Evolutionary conservation across 2,329 filamentous ascomycete species (phyloP).

Genomic region (Stachybotrys chlorohalonatus): DNA sequence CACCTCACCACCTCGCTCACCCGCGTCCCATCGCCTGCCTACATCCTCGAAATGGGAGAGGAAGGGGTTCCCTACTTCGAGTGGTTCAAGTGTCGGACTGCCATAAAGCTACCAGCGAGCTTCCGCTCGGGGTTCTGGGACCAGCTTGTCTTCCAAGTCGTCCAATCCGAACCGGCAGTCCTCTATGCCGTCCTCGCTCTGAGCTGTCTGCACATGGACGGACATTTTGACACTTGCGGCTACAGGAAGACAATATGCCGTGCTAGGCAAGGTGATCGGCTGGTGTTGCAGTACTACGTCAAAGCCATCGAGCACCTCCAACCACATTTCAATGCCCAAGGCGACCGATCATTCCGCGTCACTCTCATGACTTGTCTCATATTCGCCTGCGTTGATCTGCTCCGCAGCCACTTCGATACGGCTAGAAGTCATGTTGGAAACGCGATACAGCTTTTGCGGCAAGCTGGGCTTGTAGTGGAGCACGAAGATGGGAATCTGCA

Average conservation of each 20-base stretch:
- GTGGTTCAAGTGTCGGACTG: constrained; percentile 27
- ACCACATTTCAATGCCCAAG: constrained; percentile 18
- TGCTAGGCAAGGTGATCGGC: not conserved
- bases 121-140: constrained; percentile 32
- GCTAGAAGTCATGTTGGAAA: constrained; percentile 32
- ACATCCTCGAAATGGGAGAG: constrained; percentile 11
- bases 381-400: constrained; percentile 23
- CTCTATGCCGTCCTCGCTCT: constrained; percentile 29
- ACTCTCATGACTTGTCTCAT: constrained; percentile 27
- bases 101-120: constrained; percentile 24
- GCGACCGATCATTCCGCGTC: constrained; percentile 21
- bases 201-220: constrained; percentile 22
- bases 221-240: constrained; percentile 6
- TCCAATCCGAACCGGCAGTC: constrained; percentile 24
- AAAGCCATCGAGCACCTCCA: constrained; percentile 26
- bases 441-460: constrained; percentile 27
- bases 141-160: constrained; percentile 26
- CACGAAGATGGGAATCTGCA: constrained; percentile 5
- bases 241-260: not conserved
- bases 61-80: constrained; percentile 22
- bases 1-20: constrained; percentile 6
- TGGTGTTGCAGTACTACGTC: constrained; percentile 22
- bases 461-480: constrained; percentile 6
- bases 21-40: constrained; percentile 4
- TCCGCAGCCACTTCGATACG: constrained; percentile 25